phyloP scores from a whole-genome alignment of 495 filamentous ascomycete species.

The Penicillium flavigenum region DNA sequence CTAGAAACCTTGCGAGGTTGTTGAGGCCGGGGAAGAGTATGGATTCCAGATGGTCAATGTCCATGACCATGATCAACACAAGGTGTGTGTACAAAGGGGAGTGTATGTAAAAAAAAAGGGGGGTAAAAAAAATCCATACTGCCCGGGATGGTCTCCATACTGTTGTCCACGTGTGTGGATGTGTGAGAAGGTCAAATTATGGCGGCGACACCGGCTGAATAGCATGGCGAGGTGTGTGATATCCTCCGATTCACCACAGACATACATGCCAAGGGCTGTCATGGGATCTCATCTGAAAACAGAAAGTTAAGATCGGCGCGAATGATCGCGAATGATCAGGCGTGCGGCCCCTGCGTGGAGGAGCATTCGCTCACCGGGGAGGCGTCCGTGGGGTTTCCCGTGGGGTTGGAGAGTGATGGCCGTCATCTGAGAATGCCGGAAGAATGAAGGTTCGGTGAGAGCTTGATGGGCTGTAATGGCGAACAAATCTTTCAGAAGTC shows the following conservation, averaged over 20 bases:
- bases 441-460: constrained; percentile 14
- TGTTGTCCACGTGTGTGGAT: background rate
- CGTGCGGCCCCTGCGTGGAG: background rate
- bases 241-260: constrained; percentile 1
- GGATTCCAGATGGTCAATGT: background rate
- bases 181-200: background rate
- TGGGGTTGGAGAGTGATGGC: background rate
- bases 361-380: constrained; percentile 4
- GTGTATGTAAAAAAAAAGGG: background rate
- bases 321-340: constrained; percentile 1
- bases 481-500: constrained; percentile 59
- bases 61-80: background rate
- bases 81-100: background rate
- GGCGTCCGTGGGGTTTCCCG: constrained; percentile 8
- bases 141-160: background rate
- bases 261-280: background rate
- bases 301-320: constrained; percentile 1
- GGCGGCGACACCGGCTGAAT: background rate
- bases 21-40: background rate
- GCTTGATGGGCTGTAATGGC: background rate
- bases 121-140: background rate
- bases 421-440: background rate
- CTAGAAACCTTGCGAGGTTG: background rate
- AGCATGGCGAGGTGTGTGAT: background rate
- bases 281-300: constrained; percentile 4